phyloP scores from a whole-genome alignment of 805 yeast species.

The Candida tallmaniae region DNA sequence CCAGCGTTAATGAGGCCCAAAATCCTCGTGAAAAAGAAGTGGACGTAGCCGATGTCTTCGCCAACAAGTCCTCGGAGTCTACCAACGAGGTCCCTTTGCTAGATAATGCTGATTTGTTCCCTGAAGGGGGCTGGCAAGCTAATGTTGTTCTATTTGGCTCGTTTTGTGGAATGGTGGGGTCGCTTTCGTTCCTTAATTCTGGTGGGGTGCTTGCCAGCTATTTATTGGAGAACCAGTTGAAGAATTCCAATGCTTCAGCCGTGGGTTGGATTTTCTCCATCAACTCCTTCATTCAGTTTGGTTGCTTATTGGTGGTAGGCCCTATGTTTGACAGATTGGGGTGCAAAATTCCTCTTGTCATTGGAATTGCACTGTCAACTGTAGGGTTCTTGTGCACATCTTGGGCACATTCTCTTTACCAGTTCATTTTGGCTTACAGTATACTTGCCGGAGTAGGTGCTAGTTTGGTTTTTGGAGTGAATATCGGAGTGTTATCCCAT shows the following conservation, averaged over 20 bases:
- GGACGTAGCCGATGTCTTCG: too few species aligned
- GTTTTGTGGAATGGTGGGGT: slow-evolving; percentile 22
- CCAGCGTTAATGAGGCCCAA: too few species aligned
- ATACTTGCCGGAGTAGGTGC: slow-evolving; percentile 21
- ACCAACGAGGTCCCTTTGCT: slow-evolving; percentile 11
- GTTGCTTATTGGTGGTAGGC: slow-evolving; percentile 19
- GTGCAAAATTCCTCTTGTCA: slow-evolving; percentile 15
- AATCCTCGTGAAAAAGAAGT: too few species aligned
- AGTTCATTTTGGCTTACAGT: slow-evolving; percentile 22
- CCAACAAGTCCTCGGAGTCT: too few species aligned
- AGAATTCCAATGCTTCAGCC: slow-evolving; percentile 12
- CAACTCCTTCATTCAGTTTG: slow-evolving; percentile 22
- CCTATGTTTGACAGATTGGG: slow-evolving; percentile 26
- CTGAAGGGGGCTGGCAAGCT: slow-evolving; percentile 24
- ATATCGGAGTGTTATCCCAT: slow-evolving; percentile 20
- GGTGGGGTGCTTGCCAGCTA: slow-evolving; percentile 22
- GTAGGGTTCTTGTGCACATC: slow-evolving; percentile 21
- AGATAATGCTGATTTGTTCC: slow-evolving; percentile 21
- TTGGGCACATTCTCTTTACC: slow-evolving; percentile 17
- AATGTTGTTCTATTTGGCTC: slow-evolving; percentile 19
- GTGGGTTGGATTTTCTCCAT: slow-evolving; percentile 28
- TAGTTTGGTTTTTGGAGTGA: slow-evolving; percentile 21
- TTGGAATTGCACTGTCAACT: slow-evolving; percentile 16
- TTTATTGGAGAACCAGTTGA: slow-evolving; percentile 12
- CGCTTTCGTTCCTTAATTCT: slow-evolving; percentile 23